phyloP scores from a whole-genome alignment of 106 monocot genomes.

The Xerophyta viscosa region DNA sequence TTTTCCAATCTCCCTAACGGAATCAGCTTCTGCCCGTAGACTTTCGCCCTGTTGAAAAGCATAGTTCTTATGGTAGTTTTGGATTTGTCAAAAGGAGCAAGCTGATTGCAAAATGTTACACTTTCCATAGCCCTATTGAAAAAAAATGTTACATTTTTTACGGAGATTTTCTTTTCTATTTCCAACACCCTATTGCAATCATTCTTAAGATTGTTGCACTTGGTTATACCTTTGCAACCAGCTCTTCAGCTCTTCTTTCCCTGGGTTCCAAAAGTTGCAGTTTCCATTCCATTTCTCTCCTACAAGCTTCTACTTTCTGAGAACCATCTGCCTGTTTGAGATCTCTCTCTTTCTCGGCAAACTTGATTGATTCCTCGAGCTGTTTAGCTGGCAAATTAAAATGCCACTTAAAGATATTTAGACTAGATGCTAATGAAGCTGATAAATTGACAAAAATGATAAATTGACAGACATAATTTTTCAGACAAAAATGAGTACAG shows the following conservation, averaged over 20 bases:
- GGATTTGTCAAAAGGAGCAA: too few relatives aligned
- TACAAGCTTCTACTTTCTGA: conserved; percentile 31
- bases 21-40: conserved; percentile 21
- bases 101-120: too few relatives aligned
- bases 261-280: conserved; percentile 35
- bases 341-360: conserved; percentile 41
- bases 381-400: conserved; percentile 33
- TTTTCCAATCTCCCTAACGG: conserved; percentile 25
- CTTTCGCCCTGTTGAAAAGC: conserved; percentile 34
- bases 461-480: not conserved
- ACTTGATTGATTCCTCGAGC: conserved; percentile 45
- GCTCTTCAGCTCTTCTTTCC: conserved; percentile 46
- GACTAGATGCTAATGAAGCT: not conserved
- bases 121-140: not conserved
- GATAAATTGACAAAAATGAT: not conserved
- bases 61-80: not conserved
- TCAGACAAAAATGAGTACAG: not conserved
- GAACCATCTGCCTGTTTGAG: conserved; percentile 27
- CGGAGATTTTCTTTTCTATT: not conserved
- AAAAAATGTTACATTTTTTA: not conserved
- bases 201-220: too few relatives aligned
- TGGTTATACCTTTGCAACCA: conserved; percentile 47
- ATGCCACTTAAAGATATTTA: not conserved
- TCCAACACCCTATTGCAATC: not conserved
- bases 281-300: conserved; percentile 32